Evolutionary conservation across 192 early-diverging fungal species (phyloP).

Genomic region (Irineochytrium annulatum): DNA sequence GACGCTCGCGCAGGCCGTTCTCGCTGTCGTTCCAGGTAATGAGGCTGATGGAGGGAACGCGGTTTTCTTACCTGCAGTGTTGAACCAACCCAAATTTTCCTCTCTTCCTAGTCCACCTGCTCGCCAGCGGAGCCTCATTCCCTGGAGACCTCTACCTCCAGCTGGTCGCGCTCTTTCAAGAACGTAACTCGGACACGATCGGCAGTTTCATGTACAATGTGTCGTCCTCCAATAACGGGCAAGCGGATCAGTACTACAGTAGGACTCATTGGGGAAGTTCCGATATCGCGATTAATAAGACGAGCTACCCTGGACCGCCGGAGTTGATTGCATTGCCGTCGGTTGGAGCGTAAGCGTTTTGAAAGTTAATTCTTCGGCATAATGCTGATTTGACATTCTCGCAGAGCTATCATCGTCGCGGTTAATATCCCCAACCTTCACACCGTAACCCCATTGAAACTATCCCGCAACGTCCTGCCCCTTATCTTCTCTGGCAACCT

Average conservation of each 20-base stretch:
- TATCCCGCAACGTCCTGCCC: constrained; percentile 12
- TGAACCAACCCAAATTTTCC: no score
- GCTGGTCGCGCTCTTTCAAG: background rate
- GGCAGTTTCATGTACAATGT: background rate
- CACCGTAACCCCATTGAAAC: background rate
- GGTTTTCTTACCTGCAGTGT: no score
- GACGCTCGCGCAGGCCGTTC: no score
- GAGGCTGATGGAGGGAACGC: no score
- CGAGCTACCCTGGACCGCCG: background rate
- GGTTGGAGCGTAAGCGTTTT: background rate
- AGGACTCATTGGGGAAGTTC: background rate
- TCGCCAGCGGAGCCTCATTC: constrained; percentile 1
- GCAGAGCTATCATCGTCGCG: constrained; percentile 20
- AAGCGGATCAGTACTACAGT: background rate
- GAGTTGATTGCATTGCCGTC: background rate
- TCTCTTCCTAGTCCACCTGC: constrained; percentile 1
- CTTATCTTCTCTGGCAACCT: constrained; percentile 11
- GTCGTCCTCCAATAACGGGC: background rate
- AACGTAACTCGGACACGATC: background rate
- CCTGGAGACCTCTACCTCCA: background rate
- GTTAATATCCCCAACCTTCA: constrained; percentile 11
- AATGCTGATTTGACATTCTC: background rate
- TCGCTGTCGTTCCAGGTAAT: no score
- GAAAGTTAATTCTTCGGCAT: no score
- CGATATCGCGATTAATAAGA: background rate